phyloP scores from a whole-genome alignment of 148 eudicot species.

The Fagopyrum tataricum region DNA sequence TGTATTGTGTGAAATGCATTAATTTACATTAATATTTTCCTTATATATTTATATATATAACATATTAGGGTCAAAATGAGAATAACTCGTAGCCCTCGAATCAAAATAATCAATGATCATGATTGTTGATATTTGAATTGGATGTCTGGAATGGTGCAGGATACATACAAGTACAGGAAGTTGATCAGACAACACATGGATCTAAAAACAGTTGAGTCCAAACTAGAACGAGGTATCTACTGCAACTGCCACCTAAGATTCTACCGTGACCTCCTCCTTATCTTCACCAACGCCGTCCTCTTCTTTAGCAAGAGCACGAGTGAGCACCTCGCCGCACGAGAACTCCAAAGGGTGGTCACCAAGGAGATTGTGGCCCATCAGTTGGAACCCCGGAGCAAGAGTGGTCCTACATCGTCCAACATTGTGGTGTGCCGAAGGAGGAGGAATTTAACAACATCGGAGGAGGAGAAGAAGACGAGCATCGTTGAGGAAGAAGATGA shows the following conservation, averaged over 20 bases:
- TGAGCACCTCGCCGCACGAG: conserved; percentile 31
- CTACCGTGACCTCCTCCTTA: conserved; percentile 46
- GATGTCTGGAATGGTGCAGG: conserved; percentile 16
- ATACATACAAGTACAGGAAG: conserved; percentile 35
- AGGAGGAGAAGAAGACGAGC: conserved; percentile 14
- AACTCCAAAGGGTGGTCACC: conserved; percentile 28
- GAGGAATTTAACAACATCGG: conserved; percentile 15
- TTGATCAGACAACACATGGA: conserved; percentile 45
- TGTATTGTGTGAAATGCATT: no score
- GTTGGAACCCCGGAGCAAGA: conserved; percentile 15
- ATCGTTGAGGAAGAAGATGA: background rate
- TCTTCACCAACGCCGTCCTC: conserved; percentile 42
- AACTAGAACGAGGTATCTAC: conserved; percentile 36
- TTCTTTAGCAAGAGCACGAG: conserved; percentile 40
- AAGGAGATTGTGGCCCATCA: conserved; percentile 19
- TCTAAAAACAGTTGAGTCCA: conserved; percentile 30
- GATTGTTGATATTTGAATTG: background rate
- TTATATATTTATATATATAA: no score
- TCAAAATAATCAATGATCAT: no score
- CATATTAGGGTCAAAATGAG: no score
- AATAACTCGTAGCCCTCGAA: no score
- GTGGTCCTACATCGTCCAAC: conserved; percentile 22
- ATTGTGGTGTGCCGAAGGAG: conserved; percentile 34
- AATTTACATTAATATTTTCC: no score
- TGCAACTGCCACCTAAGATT: conserved; percentile 24